Evolutionary conservation across 768 basidiomycete species (phyloP).

Genomic region (Boletellus emodensis): DNA sequence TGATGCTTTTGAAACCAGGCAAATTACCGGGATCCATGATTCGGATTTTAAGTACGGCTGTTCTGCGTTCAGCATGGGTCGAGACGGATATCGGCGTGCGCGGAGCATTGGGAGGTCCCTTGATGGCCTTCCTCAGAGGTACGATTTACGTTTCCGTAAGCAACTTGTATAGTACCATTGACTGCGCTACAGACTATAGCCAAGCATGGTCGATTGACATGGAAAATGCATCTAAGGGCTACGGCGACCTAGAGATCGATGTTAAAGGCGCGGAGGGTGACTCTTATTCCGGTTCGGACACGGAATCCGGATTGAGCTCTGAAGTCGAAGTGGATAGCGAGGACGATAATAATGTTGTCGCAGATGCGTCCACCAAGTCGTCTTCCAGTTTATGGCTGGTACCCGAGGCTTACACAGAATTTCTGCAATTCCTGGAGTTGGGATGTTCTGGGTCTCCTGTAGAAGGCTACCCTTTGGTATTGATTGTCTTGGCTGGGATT

Average conservation of each 20-base stretch:
- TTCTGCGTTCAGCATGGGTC: conserved; percentile 65
- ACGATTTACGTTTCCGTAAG: neutral
- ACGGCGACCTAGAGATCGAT: conserved; percentile 28
- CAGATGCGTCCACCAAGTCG: conserved; percentile 14
- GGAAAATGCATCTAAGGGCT: conserved; percentile 11
- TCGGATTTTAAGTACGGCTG: conserved; percentile 48
- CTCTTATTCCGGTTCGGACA: conserved; percentile 31
- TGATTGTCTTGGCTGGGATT: conserved; percentile 80
- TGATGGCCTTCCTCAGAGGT: conserved; percentile 74
- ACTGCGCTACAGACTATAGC: conserved; percentile 48
- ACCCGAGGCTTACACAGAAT: conserved; percentile 60
- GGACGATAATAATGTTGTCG: conserved; percentile 33
- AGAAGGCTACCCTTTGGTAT: conserved; percentile 76
- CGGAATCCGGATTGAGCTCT: conserved; percentile 20
- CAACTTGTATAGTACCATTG: neutral
- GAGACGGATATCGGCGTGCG: conserved; percentile 74
- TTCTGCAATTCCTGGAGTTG: conserved; percentile 72
- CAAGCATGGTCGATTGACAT: conserved; percentile 52
- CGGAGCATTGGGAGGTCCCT: conserved; percentile 61
- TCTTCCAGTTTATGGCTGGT: neutral
- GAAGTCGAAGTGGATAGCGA: conserved; percentile 26
- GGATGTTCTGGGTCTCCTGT: conserved; percentile 78
- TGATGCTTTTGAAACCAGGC: conserved; percentile 13
- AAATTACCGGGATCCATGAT: conserved; percentile 32
- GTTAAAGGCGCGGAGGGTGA: conserved; percentile 19